Evolutionary conservation across 192 early-diverging fungal species (phyloP), one percentile per base, ranked within the genome.

Genomic region (Backusella mclennaniae): DNA sequence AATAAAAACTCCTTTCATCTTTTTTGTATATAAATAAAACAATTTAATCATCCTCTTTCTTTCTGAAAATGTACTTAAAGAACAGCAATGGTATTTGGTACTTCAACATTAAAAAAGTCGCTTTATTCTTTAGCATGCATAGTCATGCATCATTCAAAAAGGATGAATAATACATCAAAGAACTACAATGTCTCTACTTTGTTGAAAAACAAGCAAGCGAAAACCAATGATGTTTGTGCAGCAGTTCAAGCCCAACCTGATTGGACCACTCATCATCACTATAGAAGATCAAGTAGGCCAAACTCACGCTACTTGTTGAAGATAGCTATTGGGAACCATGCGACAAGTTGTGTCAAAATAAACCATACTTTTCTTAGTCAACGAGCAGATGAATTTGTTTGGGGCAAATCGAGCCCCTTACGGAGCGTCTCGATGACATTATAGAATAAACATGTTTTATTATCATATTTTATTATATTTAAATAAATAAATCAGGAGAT

Each of bases 381-480:
- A 49, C 29, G 70, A 33, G 17, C 26, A 31, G 70, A 71, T 49
- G 23, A 71, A 3, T 71, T 71, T 17, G 23, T 71, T 71, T 71
- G 70, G 70, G 70, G 70, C 19, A 71, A 17, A 71, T 29, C 26
- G 4, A 41, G 36, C 33, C 41, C 70, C 23, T 71, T 71, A 49
- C 23, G 70, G 26, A 39, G 29, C 17, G 70, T 69, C 6, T 35
- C 19, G n/a, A 33, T 68, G 67, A 11, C 67, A 17, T 21, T 12
- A 33, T 68, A 68, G 67, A 36, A 66, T 5, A 67, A 17, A 8
- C 33, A 67, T 67, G 66, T 5, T 67, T 29, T 29, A 17, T 67
- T 67, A 33, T 33, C 33, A 33, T 33, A 33, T 67, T 19, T 29
- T 35, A 39, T 39, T 12, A 11, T 29, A 67, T 35, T 36, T 69